Evolutionary conservation across 202 grass and related monocot genomes (phyloP), one percentile per base, ranked within the genome.

Genomic region (Alloteropsis angusta): DNA sequence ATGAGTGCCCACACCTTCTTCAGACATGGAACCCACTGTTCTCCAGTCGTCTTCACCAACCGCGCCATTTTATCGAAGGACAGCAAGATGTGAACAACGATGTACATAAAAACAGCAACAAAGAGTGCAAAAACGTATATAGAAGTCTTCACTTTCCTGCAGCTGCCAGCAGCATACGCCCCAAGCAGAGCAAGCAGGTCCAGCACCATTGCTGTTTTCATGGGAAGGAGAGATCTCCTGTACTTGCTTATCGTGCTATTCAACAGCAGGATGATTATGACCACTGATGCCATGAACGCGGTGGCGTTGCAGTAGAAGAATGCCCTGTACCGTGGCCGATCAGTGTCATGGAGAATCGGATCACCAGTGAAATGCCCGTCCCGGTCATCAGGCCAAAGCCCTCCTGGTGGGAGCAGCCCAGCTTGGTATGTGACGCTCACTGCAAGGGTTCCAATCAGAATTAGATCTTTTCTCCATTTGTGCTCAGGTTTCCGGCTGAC

Each of bases 251-350:
- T 78, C 4, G 83, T 86, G 49, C 38, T 76, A 55, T 88, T 90
- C 60, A 91, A 69, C 17, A 93, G 72, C 44, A 90, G 86, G 73
- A 84, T 86, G 49, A 93, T 84, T 47, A 90, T 88, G 41, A 90
- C 55, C 44, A 90, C 26, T 5, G 91, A 93, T 17, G 82, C 62
- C 47, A 90, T 82, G 80, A 91, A 88, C 32, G 88, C 77, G 1
- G 84, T 81, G 44, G 85, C 85, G 5, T 93, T 93, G 75, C 65
- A 88, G 18, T 83, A 82, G 42, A 93, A 88, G 72, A 93, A 93
- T 42, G 80, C 62, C 21, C 61, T 78, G 65, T 93, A 93, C 19
- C 88, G 46, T 5, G 0, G 17, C 7, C 65, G 78, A 43, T 81
- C 9, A 35, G 55, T 79, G 15, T 90, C 91, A 5, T 81, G 85